Evolutionary conservation across 192 early-diverging fungal species (phyloP), one percentile per base, ranked within the genome.

Genomic region (Coemansia umbellata): DNA sequence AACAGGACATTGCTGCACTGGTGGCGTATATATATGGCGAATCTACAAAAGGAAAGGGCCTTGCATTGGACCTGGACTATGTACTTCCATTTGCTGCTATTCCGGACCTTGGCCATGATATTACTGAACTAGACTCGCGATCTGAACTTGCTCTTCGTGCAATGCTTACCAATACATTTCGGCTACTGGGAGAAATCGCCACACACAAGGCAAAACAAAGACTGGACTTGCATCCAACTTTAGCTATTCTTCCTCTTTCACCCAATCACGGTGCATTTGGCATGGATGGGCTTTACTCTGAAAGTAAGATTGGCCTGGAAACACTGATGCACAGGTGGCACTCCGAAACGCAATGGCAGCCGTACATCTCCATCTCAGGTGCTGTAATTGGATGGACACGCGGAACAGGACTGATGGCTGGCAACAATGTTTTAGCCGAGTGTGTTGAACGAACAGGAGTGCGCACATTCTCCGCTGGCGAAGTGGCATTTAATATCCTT

Each of bases 191-290:
- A 44, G 75, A 82, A 41, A 84, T 97, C 47, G 92, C 91, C 74
- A 69, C 76, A 43, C 80, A 89, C 66, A 97, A 97, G 83, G 81
- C 84, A 57, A 54, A 56, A 60, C 66, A 81, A 27, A 82, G 86
- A 28, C 85, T 81, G 54, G 85, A 90, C 55, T 93, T 90, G 45
- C 89, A 91, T 47, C 90, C 93, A 37, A 89, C 94, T 17, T 85
- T 87, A 39, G 88, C 89, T 21, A 78, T 97, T 13, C 70, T 97
- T 27, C 94, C 94, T 8, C 64, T 95, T 45, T 97, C 94, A 50
- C 94, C 94, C 45, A 97, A 97, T 83, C 94, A 97, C 72, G 94
- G 93, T 44, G 88, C 88, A 4, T 97, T 97, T 61, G 94, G 94
- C 52, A 76, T 69, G 44, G 89, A 97, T 55, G 94, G 94, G 66